Conservation (phyloP, 2,329 filamentous ascomycete species). For the Botrytis tulipae region DNA sequence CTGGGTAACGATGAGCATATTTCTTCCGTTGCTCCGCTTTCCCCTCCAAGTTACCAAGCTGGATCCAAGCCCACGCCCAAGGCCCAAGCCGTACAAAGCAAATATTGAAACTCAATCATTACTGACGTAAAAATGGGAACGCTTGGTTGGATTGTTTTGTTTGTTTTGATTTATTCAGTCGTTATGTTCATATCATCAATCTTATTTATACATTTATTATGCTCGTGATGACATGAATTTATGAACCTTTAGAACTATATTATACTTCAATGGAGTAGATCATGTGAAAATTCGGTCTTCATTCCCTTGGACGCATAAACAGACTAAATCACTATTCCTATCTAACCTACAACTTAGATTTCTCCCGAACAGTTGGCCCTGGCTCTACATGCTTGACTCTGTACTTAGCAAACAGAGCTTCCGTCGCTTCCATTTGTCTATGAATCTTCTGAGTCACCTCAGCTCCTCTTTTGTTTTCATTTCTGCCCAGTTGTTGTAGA, state of each 20-base stretch:
- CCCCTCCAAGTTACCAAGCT: background rate
- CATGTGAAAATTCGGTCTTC: background rate
- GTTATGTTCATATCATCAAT: background rate
- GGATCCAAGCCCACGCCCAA: background rate
- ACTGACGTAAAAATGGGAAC: background rate
- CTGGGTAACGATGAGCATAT: conserved; percentile 5
- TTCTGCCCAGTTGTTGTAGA: conserved; percentile 73
- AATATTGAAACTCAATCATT: background rate
- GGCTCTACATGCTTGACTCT: conserved; percentile 42
- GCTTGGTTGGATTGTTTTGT: background rate
- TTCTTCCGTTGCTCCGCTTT: conserved; percentile 16
- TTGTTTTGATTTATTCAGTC: conserved; percentile 1
- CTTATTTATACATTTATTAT: background rate
- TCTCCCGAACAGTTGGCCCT: conserved; percentile 33
- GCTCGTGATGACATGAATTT: background rate
- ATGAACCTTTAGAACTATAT: background rate
- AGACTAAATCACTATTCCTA: background rate
- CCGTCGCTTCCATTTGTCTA: conserved; percentile 63
- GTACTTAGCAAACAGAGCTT: conserved; percentile 63
- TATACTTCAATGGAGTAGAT: background rate
- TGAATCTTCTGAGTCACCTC: conserved; percentile 61
- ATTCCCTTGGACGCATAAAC: background rate
- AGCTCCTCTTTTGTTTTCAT: conserved; percentile 71
- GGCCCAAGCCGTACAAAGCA: background rate
- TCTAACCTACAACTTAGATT: conserved; percentile 37